phyloP scores from a whole-genome alignment of 306 rosid species.

The Gynostemma pentaphyllum region DNA sequence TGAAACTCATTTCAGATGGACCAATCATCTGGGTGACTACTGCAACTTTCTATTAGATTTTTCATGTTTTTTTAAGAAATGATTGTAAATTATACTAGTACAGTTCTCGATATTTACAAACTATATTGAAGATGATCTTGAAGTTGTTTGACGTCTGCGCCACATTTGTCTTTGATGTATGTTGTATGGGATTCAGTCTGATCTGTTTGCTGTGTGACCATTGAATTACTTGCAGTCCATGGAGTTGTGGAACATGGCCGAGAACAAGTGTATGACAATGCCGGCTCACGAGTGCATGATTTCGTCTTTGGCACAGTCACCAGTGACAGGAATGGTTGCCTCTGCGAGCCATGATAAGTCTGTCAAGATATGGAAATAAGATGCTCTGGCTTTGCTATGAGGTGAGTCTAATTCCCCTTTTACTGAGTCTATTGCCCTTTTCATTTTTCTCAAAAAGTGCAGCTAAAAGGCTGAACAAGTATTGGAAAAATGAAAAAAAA shows the following conservation, averaged over 20 bases:
- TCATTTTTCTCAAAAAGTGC: constrained; percentile 5
- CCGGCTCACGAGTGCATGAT: constrained; percentile 67
- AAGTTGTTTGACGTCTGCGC: background rate
- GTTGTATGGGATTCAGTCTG: background rate
- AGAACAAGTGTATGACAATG: constrained; percentile 67
- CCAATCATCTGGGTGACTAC: no score
- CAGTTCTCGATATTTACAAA: no score
- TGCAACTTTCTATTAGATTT: no score
- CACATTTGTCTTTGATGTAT: no score
- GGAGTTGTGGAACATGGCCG: constrained; percentile 84
- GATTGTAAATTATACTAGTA: no score
- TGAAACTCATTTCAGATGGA: no score
- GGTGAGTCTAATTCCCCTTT: constrained; percentile 18
- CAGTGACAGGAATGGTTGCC: constrained; percentile 74
- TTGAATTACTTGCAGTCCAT: constrained; percentile 46
- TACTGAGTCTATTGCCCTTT: constrained; percentile 17
- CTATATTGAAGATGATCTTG: background rate
- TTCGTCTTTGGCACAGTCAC: constrained; percentile 78
- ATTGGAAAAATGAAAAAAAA: background rate
- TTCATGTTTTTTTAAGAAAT: no score
- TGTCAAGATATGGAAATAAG: constrained; percentile 81
- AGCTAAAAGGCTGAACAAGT: constrained; percentile 13
- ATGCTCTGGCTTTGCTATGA: background rate
- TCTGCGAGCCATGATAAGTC: constrained; percentile 83
- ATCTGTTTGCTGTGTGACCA: constrained; percentile 3